These are phyloP conservation scores for Solanum hybrid DNA, from an alignment of 305 asterid genomes.

Conservation along the genomic window DNA sequence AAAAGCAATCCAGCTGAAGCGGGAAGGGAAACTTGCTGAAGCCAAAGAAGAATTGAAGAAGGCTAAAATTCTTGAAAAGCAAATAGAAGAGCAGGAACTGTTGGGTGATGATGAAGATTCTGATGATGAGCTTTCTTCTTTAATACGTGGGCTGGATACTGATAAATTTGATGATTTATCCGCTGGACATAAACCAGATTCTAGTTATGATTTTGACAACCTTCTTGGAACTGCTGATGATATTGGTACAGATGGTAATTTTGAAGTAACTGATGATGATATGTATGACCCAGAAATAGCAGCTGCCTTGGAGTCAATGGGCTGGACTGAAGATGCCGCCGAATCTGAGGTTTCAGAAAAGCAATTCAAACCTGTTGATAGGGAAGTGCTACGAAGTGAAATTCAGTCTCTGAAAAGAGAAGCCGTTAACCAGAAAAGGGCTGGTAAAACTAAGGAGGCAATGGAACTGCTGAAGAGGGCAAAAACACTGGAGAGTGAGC, in stretches of 20 bases:
- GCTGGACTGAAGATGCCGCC: constrained; percentile 71
- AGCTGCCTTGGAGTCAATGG: constrained; percentile 62
- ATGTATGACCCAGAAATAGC: constrained; percentile 81
- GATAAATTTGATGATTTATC: constrained; percentile 44
- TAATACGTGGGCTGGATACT: constrained; percentile 52
- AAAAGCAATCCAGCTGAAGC: constrained; percentile 85
- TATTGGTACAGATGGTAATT: constrained; percentile 46
- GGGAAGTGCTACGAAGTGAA: constrained; percentile 39
- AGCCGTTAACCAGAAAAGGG: constrained; percentile 61
- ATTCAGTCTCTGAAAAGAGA: constrained; percentile 63
- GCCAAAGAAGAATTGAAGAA: constrained; percentile 95
- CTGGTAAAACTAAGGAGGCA: constrained; percentile 70
- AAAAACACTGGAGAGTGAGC: constrained; percentile 49
- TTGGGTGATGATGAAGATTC: constrained; percentile 83
- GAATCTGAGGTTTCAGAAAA: constrained; percentile 23
- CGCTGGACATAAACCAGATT: constrained; percentile 23
- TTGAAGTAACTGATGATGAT: constrained; percentile 70
- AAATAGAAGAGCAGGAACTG: constrained; percentile 92
- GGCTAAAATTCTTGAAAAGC: constrained; percentile 81
- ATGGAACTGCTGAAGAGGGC: constrained; percentile 64
- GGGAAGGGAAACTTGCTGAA: constrained; percentile 74
- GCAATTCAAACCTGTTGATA: constrained; percentile 18
- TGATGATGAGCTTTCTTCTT: constrained; percentile 74
- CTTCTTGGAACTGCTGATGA: constrained; percentile 36
- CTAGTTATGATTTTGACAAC: constrained; percentile 42